Evolutionary conservation across 345 rosid genomes (phyloP).

Genomic region (Arabis alpina): DNA sequence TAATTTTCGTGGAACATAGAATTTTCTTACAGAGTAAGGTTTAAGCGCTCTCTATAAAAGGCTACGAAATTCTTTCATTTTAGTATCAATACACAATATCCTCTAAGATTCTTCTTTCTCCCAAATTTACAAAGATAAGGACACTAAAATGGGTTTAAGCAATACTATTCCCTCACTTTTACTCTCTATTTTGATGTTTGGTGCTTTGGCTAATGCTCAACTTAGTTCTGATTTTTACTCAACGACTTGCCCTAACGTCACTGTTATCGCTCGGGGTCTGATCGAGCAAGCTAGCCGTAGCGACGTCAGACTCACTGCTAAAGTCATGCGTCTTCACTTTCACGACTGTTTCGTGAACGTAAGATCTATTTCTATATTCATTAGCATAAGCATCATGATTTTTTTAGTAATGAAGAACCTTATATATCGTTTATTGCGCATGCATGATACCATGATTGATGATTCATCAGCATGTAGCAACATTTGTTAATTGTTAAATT

Average conservation of each 20-base stretch:
- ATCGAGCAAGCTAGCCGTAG: slow-evolving; percentile 38
- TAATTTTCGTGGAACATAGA: slow-evolving; percentile 2
- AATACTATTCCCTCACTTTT: slow-evolving; percentile 17
- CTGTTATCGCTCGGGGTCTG: slow-evolving; percentile 31
- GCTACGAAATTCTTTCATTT: slow-evolving; percentile 9
- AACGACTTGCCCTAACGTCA: slow-evolving; percentile 36
- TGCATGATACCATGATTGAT: neutral
- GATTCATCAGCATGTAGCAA: no score
- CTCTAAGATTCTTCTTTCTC: slow-evolving; percentile 20
- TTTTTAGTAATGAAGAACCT: neutral
- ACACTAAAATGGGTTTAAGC: slow-evolving; percentile 29
- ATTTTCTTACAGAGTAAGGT: slow-evolving; percentile 21
- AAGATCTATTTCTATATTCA: slow-evolving; percentile 13
- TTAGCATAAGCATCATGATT: neutral
- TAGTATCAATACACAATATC: slow-evolving; percentile 8
- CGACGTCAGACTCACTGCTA: slow-evolving; percentile 40
- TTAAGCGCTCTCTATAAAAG: slow-evolving; percentile 30
- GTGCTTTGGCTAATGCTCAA: slow-evolving; percentile 27
- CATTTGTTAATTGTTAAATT: no score
- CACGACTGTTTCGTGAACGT: slow-evolving; percentile 80
- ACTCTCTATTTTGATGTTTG: slow-evolving; percentile 20
- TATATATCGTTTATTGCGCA: neutral
- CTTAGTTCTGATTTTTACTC: slow-evolving; percentile 36
- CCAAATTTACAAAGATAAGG: slow-evolving; percentile 7
- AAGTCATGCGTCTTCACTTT: slow-evolving; percentile 50